phyloP scores from a whole-genome alignment of 2,329 filamentous ascomycete genomes.

The Cercospora zeae-maydis region DNA sequence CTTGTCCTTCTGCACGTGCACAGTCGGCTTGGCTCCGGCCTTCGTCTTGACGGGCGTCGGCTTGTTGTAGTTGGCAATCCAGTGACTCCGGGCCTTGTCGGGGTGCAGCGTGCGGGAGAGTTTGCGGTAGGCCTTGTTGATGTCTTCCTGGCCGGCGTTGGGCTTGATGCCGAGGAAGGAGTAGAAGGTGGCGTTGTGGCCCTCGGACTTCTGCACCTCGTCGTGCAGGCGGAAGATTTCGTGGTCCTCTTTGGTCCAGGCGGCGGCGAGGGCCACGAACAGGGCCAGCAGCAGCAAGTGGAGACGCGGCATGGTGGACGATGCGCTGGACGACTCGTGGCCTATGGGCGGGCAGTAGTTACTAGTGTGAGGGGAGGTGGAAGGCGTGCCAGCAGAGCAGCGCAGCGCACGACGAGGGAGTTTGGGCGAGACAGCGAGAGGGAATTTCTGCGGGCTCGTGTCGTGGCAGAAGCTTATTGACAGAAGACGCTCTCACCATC shows the following conservation, averaged over 20 bases:
- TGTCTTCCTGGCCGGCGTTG: slow-evolving; percentile 75
- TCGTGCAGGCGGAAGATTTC: slow-evolving; percentile 96
- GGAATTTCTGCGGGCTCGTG: not conserved
- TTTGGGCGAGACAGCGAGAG: not conserved
- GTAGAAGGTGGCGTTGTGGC: slow-evolving; percentile 83
- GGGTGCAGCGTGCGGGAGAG: slow-evolving; percentile 80
- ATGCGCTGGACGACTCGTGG: slow-evolving; percentile 34
- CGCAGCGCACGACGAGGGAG: not conserved
- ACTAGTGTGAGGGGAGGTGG: not conserved
- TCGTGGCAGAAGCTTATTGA: slow-evolving; percentile 8
- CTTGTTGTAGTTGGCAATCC: slow-evolving; percentile 66
- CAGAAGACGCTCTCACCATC: not conserved
- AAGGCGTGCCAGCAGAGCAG: not conserved
- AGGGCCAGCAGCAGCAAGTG: slow-evolving; percentile 64
- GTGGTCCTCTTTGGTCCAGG: slow-evolving; percentile 94
- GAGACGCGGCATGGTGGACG: slow-evolving; percentile 66
- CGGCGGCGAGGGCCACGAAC: slow-evolving; percentile 63
- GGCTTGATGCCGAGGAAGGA: slow-evolving; percentile 76
- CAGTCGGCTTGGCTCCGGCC: slow-evolving; percentile 54
- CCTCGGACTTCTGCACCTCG: slow-evolving; percentile 74
- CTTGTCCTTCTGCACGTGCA: slow-evolving; percentile 65
- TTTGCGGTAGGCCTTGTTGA: slow-evolving; percentile 92
- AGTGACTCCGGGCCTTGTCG: slow-evolving; percentile 88
- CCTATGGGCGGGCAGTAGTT: no score
- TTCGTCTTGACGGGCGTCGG: slow-evolving; percentile 41